Percentiles rank a stretch among this genome's conserved stretches.
Evolutionary conservation across 108 stramenopile genomes (phyloP).

Genomic region (Mediolabrus comicus): DNA sequence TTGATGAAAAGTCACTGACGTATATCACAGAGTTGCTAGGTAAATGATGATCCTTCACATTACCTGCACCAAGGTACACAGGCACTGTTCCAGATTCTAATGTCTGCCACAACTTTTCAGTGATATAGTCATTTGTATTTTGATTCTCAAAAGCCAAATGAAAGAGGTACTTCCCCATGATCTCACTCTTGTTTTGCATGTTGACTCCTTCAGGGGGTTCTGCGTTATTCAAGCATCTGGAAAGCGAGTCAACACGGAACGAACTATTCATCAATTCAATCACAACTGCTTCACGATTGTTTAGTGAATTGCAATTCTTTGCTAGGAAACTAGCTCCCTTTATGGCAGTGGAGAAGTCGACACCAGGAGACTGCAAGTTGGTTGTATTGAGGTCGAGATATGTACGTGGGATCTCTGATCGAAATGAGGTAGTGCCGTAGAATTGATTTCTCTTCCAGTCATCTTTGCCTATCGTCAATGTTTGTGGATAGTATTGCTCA

Average conservation of each 20-base stretch:
- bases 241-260: constrained; percentile 63
- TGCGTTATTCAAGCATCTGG: constrained; percentile 61
- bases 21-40: constrained; percentile 57
- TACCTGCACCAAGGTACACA: constrained; percentile 64
- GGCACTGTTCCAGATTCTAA: constrained; percentile 67
- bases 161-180: constrained; percentile 61
- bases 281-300: constrained; percentile 60
- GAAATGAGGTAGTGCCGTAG: constrained; percentile 71
- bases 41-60: constrained; percentile 58
- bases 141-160: constrained; percentile 64
- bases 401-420: constrained; percentile 61
- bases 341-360: constrained; percentile 53
- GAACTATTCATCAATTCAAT: constrained; percentile 22
- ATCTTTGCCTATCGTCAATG: too few relatives aligned
- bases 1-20: constrained; percentile 51
- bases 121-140: constrained; percentile 65
- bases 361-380: constrained; percentile 27
- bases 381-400: constrained; percentile 53
- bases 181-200: constrained; percentile 39
- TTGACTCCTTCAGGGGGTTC: constrained; percentile 44
- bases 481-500: too few relatives aligned
- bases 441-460: too few relatives aligned
- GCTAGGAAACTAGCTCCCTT: constrained; percentile 71
- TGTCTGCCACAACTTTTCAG: constrained; percentile 67
- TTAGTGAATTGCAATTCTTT: constrained; percentile 55